Base-by-base conservation (phyloP, 345 rosid species). In the Euphorbia peplus region DNA sequence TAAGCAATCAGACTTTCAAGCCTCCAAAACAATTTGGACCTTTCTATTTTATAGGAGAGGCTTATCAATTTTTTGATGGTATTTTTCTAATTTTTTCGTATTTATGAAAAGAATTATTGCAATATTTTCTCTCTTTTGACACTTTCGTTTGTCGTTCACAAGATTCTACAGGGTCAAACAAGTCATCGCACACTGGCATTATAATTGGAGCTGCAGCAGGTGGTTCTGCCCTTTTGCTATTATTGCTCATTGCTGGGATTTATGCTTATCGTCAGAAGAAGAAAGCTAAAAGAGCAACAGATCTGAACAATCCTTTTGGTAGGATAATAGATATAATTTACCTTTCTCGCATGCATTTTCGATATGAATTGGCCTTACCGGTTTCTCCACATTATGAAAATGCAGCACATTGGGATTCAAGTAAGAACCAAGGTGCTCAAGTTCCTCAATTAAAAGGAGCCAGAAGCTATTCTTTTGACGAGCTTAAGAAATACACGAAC, bases 381-480 rank as follows among this genome's bases (percentile, higher is more conserved):
- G 22, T 66, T 37, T 18, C 59, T 26, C 25, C 60, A 6, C 63
- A 4, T 24, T 30, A 8, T 67, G 42, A 78, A 75, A 79, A 76
- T 81, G 71, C 82, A 90, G 96, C 90, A 25, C 78, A 77, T 37
- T 92, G 99, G 98, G 81, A 86, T 55, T 55, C 81, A 0, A 86
- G 69, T 66, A 85, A 83, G 74, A 83, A 77, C 80, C 82, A 81
- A 4, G 85, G 86, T 13, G 67, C 67, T 46, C 76, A 71, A 48
- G 76, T 87, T 59, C 99, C 99, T 4, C 91, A 83, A 37, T 68
- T 95, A 51, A 85, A 84, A 82, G 97, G 95, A 68, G 89, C 92
- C 54, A 90, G 85, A 81, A 72, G 83, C 69, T 95, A 85, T 79
- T 84, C 85, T 52, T 73, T 73, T 59, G 67, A 67, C 29, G 98